These are phyloP conservation scores for Dactylellina sp. DNA, from an alignment of 2,329 filamentous ascomycete species.

Conservation along the genomic window DNA sequence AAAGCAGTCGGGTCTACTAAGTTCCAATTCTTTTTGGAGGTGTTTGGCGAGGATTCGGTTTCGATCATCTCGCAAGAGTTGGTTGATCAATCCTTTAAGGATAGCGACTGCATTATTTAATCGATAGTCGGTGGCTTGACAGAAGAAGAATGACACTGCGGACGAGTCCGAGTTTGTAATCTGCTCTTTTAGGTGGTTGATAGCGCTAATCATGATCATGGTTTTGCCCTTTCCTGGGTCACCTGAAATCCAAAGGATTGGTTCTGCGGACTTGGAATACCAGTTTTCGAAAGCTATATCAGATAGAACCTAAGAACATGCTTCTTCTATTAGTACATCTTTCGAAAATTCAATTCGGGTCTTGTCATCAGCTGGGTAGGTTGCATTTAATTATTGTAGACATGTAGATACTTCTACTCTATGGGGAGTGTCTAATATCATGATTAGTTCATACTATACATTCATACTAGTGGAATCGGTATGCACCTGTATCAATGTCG, in stretches of 20 bases:
- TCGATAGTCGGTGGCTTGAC: slow-evolving; percentile 11
- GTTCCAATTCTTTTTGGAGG: slow-evolving; percentile 2
- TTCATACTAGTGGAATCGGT: no score
- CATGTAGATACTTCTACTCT: slow-evolving; percentile 8
- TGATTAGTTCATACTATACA: no score
- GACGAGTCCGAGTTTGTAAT: neutral
- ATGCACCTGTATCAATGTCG: no score
- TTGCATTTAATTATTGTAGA: slow-evolving; percentile 2
- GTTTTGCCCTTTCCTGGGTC: slow-evolving; percentile 33
- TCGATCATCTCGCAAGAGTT: neutral
- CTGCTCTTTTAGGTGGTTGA: neutral
- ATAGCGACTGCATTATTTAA: slow-evolving; percentile 4
- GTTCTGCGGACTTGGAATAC: neutral
- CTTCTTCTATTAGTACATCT: slow-evolving; percentile 9
- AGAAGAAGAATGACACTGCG: slow-evolving; percentile 28
- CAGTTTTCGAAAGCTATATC: slow-evolving; percentile 3
- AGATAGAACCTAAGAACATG: slow-evolving; percentile 12
- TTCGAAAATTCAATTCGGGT: slow-evolving; percentile 20
- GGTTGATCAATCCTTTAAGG: slow-evolving; percentile 11
- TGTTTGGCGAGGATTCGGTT: neutral
- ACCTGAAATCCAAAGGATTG: slow-evolving; percentile 5
- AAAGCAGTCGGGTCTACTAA: neutral
- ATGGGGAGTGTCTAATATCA: no score
- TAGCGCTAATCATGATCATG: slow-evolving; percentile 25
- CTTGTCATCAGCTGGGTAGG: slow-evolving; percentile 11